phyloP scores from a whole-genome alignment of 2,329 filamentous ascomycete species.

The Pyricularia sp. region DNA sequence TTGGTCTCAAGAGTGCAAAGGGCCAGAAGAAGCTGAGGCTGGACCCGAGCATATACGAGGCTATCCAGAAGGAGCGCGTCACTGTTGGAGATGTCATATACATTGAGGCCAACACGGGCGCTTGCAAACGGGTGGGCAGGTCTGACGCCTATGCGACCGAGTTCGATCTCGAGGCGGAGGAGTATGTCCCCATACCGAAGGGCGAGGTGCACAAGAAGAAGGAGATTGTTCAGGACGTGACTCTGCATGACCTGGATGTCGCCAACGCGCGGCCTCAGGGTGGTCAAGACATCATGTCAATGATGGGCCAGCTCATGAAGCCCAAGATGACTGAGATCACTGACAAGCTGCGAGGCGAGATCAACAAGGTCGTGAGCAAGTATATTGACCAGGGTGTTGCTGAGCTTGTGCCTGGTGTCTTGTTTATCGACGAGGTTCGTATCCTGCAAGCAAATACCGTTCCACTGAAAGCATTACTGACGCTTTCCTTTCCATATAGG shows the following conservation, averaged over 20 bases:
- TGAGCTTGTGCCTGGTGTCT: conserved; percentile 92
- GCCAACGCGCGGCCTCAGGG: conserved; percentile 93
- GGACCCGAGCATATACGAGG: conserved; percentile 97
- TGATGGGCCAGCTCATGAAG: conserved; percentile 99
- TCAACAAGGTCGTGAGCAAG: conserved; percentile 98
- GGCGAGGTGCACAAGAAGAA: conserved; percentile 99
- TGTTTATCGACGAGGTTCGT: conserved; percentile 94
- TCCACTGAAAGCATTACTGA: conserved; percentile 11
- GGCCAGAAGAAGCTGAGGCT: conserved; percentile 96
- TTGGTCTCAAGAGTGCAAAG: conserved; percentile 89
- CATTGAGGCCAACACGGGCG: conserved; percentile 97
- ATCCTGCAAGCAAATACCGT: conserved; percentile 7
- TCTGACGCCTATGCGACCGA: conserved; percentile 97
- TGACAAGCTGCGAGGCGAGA: conserved; percentile 88
- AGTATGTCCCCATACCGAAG: conserved; percentile 98
- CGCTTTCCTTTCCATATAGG: conserved; percentile 40
- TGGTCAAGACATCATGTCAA: conserved; percentile 99
- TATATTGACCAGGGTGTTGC: conserved; percentile 98
- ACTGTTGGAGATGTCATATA: conserved; percentile 96
- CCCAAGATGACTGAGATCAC: conserved; percentile 99
- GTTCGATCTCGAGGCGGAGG: conserved; percentile 96
- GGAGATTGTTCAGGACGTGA: conserved; percentile 98
- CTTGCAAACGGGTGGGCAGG: conserved; percentile 91
- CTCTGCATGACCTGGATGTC: conserved; percentile 90
- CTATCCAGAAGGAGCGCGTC: conserved; percentile 96